Conservation (phyloP, 1,284 basidiomycete species). For the Bondarzewia mesenterica region DNA sequence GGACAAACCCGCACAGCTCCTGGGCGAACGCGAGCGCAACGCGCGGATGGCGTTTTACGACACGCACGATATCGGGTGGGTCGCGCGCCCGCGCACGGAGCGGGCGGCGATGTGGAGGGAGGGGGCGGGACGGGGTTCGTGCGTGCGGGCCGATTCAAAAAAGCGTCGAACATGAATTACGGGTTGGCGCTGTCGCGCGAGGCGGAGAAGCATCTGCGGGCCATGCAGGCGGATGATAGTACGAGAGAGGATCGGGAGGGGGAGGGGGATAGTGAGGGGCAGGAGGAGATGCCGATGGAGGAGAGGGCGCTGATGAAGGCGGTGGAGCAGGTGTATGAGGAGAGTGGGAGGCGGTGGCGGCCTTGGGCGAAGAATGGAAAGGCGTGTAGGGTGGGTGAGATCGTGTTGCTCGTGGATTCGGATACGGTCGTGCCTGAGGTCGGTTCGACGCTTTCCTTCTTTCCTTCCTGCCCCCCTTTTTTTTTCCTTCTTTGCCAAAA, state of each 20-base stretch:
- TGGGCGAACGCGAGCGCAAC: slow-evolving; percentile 53
- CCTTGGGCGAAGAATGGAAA: slow-evolving; percentile 36
- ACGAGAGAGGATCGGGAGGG: slow-evolving; percentile 12
- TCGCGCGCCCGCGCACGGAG: slow-evolving; percentile 69
- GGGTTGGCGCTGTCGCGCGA: slow-evolving; percentile 64
- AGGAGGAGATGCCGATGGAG: slow-evolving; percentile 21
- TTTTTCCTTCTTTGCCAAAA: not conserved
- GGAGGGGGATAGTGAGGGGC: slow-evolving; percentile 24
- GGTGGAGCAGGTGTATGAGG: slow-evolving; percentile 35
- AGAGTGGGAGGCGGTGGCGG: slow-evolving; percentile 26
- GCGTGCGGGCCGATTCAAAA: slow-evolving; percentile 87
- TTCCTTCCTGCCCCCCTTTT: not conserved
- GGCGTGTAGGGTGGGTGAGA: slow-evolving; percentile 32
- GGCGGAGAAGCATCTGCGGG: slow-evolving; percentile 61
- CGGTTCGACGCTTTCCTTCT: not conserved
- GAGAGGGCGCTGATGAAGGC: slow-evolving; percentile 31
- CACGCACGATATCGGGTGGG: slow-evolving; percentile 77
- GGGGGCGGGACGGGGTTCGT: slow-evolving; percentile 32
- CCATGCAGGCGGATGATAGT: slow-evolving; percentile 18
- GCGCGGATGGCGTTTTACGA: slow-evolving; percentile 69
- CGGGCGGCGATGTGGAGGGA: not conserved
- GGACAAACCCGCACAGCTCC: slow-evolving; percentile 29
- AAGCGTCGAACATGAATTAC: slow-evolving; percentile 88
- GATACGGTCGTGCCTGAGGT: slow-evolving; percentile 48
- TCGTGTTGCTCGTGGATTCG: slow-evolving; percentile 42